Evolutionary conservation across 1,284 basidiomycete species (phyloP), one percentile per base, ranked within the genome.

Genomic region (Cutaneotrichosporon arboriforme): DNA sequence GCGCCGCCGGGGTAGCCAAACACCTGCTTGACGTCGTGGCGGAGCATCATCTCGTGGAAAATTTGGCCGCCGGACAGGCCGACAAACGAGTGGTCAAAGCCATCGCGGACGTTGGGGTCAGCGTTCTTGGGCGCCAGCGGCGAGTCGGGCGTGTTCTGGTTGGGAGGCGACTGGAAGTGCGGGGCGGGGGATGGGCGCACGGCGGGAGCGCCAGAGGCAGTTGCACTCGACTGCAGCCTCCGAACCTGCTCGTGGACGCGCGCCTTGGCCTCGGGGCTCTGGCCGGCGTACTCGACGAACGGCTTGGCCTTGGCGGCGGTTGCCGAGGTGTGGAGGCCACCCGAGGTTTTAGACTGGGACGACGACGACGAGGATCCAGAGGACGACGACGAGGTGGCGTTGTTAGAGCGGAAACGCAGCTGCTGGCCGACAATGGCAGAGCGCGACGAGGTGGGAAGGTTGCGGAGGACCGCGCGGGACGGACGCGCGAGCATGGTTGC

Each of bases 21-120:
- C 48, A 98, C 83, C 70, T 97, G 89, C 76, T 94, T 96, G 68
- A 98, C 93, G 54, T 83, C 83, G 75, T 98, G 94, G 51, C 94
- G 82, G 55, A 93, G 85, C 90, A 98, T 97, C 94, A 98, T 97
- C 77, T 98, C 93, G 75, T 98, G 92, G 78, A 98, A 97, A 70
- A 98, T 97, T 75, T 97, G 83, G 35, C 94, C 94, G 33, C 94
- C 94, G 17, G 90, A 90, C 77, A 94, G 84, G 57, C 94, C 94
- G 53, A 97, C 83, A 68, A 98, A 97, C 66, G 71, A 69, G 61
- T 73, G 67, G 59, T 74, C 71, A 26, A 51, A 54, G 40, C 54
- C 56, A 41, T 59, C 59, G 42, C 53, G 57, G 49, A 60, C 42
- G 35, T 55, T 54, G 9, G 52, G 49, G 54, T 57, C 46, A 34